These are phyloP conservation scores for Grosmannia penicillata DNA, from an alignment of 2,329 filamentous ascomycete genomes.

Conservation along the genomic window DNA sequence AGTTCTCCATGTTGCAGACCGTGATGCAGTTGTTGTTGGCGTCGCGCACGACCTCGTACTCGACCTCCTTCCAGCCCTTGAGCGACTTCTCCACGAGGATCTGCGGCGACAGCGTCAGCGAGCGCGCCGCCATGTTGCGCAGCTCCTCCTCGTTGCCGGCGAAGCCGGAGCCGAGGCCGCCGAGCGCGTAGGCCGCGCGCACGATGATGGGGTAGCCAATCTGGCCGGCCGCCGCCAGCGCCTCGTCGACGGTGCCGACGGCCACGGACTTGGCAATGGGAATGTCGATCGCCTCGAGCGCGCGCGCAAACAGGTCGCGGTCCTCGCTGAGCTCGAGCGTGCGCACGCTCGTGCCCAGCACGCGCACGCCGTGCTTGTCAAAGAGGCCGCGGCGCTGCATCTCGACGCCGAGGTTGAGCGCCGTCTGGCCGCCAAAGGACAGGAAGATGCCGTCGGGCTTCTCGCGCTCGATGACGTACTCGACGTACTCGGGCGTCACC, in stretches of 20 bases:
- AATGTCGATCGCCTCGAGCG: slow-evolving; percentile 92
- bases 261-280: slow-evolving; percentile 95
- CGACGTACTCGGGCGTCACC: slow-evolving; percentile 93
- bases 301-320: slow-evolving; percentile 89
- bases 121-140: slow-evolving; percentile 81
- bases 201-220: slow-evolving; percentile 97
- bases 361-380: slow-evolving; percentile 87
- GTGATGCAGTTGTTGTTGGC: slow-evolving; percentile 98
- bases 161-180: slow-evolving; percentile 91
- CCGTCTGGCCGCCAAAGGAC: slow-evolving; percentile 94
- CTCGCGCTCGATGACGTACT: slow-evolving; percentile 93
- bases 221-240: slow-evolving; percentile 68
- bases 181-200: slow-evolving; percentile 88
- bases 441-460: slow-evolving; percentile 93
- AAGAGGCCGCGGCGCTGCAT: slow-evolving; percentile 95
- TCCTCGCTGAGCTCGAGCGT: slow-evolving; percentile 93
- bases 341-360: slow-evolving; percentile 86
- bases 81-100: slow-evolving; percentile 97
- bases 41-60: slow-evolving; percentile 96
- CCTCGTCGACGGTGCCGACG: slow-evolving; percentile 81
- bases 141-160: slow-evolving; percentile 90
- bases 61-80: slow-evolving; percentile 98
- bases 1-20: slow-evolving; percentile 98
- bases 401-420: slow-evolving; percentile 88
- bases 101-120: slow-evolving; percentile 84